Percentiles rank a stretch among this genome's conserved stretches.
These are phyloP conservation scores for Escovopsis sp. DNA, from an alignment of 2,329 filamentous ascomycete species.

Conservation along the genomic window DNA sequence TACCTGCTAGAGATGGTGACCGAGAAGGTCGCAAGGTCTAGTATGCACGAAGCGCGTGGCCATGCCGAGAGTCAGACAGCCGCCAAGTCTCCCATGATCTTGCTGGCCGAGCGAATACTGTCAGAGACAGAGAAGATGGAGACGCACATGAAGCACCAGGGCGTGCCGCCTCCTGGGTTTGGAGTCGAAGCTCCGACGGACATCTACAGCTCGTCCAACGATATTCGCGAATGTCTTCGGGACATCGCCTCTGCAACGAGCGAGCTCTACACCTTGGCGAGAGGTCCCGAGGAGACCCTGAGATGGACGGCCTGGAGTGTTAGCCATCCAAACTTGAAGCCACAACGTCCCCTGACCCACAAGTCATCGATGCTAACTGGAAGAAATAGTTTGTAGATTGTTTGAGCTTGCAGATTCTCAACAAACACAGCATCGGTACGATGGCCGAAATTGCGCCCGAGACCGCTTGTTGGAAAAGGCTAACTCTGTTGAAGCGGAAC, in stretches of 20 bases:
- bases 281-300: slow-evolving; percentile 35
- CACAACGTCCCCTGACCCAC: no score
- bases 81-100: slow-evolving; percentile 25
- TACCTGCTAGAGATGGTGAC: slow-evolving; percentile 16
- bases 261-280: slow-evolving; percentile 31
- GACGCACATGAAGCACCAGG: slow-evolving; percentile 28
- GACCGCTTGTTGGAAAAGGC: not conserved
- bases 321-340: slow-evolving; percentile 10
- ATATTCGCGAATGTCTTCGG: slow-evolving; percentile 29
- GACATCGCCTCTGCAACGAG: slow-evolving; percentile 33
- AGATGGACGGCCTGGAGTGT: slow-evolving; percentile 39
- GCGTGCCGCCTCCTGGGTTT: slow-evolving; percentile 28
- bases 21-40: slow-evolving; percentile 7
- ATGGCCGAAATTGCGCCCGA: not conserved
- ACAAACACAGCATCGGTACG: slow-evolving; percentile 34
- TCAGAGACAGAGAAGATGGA: slow-evolving; percentile 35
- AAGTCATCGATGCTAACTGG: not conserved
- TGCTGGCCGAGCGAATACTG: slow-evolving; percentile 32
- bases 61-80: slow-evolving; percentile 1
- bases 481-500: slow-evolving; percentile 23
- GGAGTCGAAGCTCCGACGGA: slow-evolving; percentile 28
- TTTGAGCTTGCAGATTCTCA: slow-evolving; percentile 34
- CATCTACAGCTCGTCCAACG: slow-evolving; percentile 31
- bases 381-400: slow-evolving; percentile 30
- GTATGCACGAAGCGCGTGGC: not conserved